These are phyloP conservation scores for Fusarium sororula DNA, from an alignment of 2,329 filamentous ascomycete genomes.

Conservation along the genomic window DNA sequence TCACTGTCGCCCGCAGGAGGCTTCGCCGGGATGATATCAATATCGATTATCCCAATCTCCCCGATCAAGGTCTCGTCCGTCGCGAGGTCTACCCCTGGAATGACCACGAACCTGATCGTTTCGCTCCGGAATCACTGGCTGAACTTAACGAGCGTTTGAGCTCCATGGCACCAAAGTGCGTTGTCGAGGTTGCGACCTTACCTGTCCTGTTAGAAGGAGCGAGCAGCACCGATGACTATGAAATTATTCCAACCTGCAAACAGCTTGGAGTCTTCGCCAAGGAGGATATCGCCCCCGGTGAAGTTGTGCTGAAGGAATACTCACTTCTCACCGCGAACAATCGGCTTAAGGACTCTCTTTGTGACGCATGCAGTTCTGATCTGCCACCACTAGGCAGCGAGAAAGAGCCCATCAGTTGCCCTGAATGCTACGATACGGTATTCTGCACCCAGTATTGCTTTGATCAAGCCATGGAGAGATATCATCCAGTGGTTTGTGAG, in stretches of 20 bases:
- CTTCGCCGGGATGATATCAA: conserved; percentile 58
- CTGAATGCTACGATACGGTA: conserved; percentile 71
- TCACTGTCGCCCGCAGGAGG: conserved; percentile 60
- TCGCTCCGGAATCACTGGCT: conserved; percentile 72
- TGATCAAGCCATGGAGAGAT: conserved; percentile 64
- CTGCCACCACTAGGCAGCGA: conserved; percentile 68
- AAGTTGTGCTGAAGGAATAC: conserved; percentile 81
- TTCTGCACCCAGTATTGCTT: conserved; percentile 71
- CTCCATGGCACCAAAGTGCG: conserved; percentile 80
- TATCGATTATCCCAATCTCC: conserved; percentile 60
- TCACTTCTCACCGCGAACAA: conserved; percentile 91
- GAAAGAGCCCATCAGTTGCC: conserved; percentile 61
- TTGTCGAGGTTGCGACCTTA: conserved; percentile 78
- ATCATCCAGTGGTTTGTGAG: conserved; percentile 73
- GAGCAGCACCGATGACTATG: conserved; percentile 58
- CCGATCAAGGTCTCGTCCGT: conserved; percentile 75
- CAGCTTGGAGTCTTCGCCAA: conserved; percentile 93
- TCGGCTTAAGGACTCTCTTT: conserved; percentile 84
- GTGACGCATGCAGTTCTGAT: conserved; percentile 85
- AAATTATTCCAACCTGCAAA: conserved; percentile 67
- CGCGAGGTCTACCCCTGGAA: conserved; percentile 78
- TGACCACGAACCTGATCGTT: conserved; percentile 73
- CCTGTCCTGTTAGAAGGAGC: conserved; percentile 73
- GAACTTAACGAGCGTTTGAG: conserved; percentile 77
- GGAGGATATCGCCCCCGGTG: conserved; percentile 79